Evolutionary conservation across 768 basidiomycete species (phyloP).

Genomic region (Boletus tylopilopsis): DNA sequence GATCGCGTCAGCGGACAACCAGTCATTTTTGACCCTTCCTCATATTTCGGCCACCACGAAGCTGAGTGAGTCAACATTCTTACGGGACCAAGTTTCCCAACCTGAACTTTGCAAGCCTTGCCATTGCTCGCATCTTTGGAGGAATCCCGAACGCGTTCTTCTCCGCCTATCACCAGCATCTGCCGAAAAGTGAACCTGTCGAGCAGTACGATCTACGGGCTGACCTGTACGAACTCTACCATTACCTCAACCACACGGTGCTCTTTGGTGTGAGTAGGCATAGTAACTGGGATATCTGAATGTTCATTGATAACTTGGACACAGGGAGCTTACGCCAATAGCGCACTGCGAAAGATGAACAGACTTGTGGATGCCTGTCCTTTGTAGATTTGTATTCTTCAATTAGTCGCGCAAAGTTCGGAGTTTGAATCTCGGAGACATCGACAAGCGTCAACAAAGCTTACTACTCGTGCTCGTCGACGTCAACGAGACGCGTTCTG

Average conservation of each 20-base stretch:
- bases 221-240: conserved; percentile 75
- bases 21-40: conserved; percentile 74
- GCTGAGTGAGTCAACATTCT: conserved; percentile 60
- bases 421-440: conserved; percentile 9
- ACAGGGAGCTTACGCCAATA: conserved; percentile 49
- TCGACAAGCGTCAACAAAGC: conserved; percentile 28
- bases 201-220: conserved; percentile 60
- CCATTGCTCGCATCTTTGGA: conserved; percentile 77
- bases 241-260: conserved; percentile 79
- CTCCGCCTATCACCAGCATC: conserved; percentile 56
- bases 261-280: conserved; percentile 63
- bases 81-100: neutral
- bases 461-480: conserved; percentile 23
- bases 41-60: conserved; percentile 78
- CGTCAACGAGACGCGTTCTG: conserved; percentile 17
- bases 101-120: conserved; percentile 44
- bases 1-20: conserved; percentile 53
- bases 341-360: conserved; percentile 48
- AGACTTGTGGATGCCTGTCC: conserved; percentile 37
- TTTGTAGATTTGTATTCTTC: conserved; percentile 4
- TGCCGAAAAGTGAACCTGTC: conserved; percentile 61
- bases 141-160: conserved; percentile 67
- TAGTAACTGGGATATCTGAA: neutral
- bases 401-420: conserved; percentile 18
- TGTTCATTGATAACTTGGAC: neutral